Conservation (phyloP, 345 rosid genomes). For the Gynandropsis gynandra region DNA sequence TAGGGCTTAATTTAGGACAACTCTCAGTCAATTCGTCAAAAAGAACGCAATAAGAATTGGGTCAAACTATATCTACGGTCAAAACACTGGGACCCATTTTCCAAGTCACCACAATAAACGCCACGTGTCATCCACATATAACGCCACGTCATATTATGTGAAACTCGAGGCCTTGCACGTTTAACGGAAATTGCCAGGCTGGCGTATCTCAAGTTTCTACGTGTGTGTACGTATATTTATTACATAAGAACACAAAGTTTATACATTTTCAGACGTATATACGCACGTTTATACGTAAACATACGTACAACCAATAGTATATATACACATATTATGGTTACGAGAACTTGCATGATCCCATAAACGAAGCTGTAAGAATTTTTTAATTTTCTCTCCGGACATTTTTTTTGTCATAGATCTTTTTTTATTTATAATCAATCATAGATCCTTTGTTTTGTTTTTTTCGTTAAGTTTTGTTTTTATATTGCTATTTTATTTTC, state of each 20-base stretch:
- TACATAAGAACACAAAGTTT: neutral
- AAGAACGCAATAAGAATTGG: slow-evolving; percentile 16
- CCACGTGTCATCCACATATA: neutral
- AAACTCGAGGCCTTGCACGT: neutral
- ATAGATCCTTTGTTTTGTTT: slow-evolving; percentile 16
- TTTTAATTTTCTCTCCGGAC: slow-evolving; percentile 23
- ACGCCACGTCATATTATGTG: neutral
- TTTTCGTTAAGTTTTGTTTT: too few relatives aligned
- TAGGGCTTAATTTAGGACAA: slow-evolving; percentile 25
- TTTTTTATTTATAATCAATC: slow-evolving; percentile 16
- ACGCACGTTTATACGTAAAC: slow-evolving; percentile 3
- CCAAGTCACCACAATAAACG: slow-evolving; percentile 12
- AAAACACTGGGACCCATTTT: neutral
- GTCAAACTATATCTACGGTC: slow-evolving; percentile 29
- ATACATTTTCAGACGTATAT: neutral
- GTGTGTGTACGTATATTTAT: neutral
- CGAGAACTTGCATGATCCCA: slow-evolving; percentile 30
- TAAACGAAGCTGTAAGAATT: slow-evolving; percentile 16
- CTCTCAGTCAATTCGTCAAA: slow-evolving; percentile 20
- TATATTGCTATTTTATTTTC: too few relatives aligned
- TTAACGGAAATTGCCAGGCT: slow-evolving; percentile 16
- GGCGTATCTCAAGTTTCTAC: slow-evolving; percentile 9
- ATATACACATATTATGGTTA: slow-evolving; percentile 22
- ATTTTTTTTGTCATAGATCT: slow-evolving; percentile 9
- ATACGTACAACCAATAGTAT: slow-evolving; percentile 17